Conservation (phyloP, 177 flowering plant genomes). For the Telopea speciosissima region DNA sequence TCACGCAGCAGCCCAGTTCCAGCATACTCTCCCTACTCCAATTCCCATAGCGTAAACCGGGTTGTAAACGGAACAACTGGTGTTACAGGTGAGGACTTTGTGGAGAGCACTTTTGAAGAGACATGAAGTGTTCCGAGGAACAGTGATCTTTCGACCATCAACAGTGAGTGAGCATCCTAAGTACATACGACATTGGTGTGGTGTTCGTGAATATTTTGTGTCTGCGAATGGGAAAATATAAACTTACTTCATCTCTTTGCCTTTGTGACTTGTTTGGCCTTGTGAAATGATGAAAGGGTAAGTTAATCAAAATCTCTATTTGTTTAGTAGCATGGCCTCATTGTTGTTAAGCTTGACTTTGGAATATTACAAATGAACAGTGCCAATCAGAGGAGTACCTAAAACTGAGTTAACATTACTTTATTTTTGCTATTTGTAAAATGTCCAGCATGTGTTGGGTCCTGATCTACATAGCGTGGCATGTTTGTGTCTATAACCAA, state of each 20-base stretch:
- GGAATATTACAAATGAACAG: too few relatives aligned
- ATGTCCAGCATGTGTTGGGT: too few relatives aligned
- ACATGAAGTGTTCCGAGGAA: slow-evolving; percentile 20
- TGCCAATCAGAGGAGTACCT: too few relatives aligned
- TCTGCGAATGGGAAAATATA: background rate
- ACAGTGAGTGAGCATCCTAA: background rate
- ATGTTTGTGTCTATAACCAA: too few relatives aligned
- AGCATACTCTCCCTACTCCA: slow-evolving; percentile 46
- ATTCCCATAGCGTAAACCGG: slow-evolving; percentile 37
- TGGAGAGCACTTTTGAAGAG: slow-evolving; percentile 53
- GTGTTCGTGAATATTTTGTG: background rate
- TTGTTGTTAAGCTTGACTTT: too few relatives aligned
- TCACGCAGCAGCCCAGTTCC: slow-evolving; percentile 59
- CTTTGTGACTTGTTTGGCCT: too few relatives aligned
- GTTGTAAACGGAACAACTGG: slow-evolving; percentile 54
- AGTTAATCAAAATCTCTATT: too few relatives aligned
- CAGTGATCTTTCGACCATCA: background rate
- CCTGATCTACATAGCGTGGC: too few relatives aligned
- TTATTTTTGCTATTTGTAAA: too few relatives aligned
- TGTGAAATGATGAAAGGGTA: too few relatives aligned
- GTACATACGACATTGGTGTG: background rate
- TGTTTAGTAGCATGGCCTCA: background rate
- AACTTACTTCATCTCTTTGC: background rate
- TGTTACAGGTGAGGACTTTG: slow-evolving; percentile 50
- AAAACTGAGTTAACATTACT: too few relatives aligned